Conservation (phyloP, 495 filamentous ascomycete species). For the Penicillium goetzii region DNA sequence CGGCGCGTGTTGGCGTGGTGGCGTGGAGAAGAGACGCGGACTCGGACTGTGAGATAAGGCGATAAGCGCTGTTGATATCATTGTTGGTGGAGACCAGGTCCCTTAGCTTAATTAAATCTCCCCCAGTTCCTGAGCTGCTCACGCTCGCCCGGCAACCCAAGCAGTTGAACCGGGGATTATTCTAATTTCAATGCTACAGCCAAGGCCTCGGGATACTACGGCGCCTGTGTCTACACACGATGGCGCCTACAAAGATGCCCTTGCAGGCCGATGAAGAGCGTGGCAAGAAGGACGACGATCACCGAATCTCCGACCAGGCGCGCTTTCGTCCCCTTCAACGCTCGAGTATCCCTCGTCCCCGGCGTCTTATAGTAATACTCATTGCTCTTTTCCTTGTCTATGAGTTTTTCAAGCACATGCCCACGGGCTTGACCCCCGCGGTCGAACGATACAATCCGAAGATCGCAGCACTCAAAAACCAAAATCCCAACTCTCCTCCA, state of each 20-base stretch:
- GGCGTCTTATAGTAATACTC: slow-evolving; percentile 48
- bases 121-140: not conserved
- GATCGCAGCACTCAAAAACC: slow-evolving; percentile 31
- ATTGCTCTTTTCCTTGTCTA: slow-evolving; percentile 50
- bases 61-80: slow-evolving; percentile 16
- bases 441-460: slow-evolving; percentile 35
- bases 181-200: slow-evolving; percentile 17
- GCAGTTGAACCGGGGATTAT: not conserved
- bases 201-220: slow-evolving; percentile 18
- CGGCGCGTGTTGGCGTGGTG: slow-evolving; percentile 20
- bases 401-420: slow-evolving; percentile 60
- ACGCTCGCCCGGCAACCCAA: not conserved
- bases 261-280: slow-evolving; percentile 65
- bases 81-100: slow-evolving; percentile 8
- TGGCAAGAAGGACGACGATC: slow-evolving; percentile 72
- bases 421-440: slow-evolving; percentile 43
- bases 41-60: slow-evolving; percentile 27
- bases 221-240: slow-evolving; percentile 31
- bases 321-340: slow-evolving; percentile 33
- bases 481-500: slow-evolving; percentile 9
- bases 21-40: slow-evolving; percentile 27
- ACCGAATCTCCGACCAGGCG: slow-evolving; percentile 40
- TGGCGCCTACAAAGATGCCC: slow-evolving; percentile 50
- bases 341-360: slow-evolving; percentile 45
- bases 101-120: not conserved